Conservation (phyloP, 2,329 filamentous ascomycete species). For the Ascochyta lentis region DNA sequence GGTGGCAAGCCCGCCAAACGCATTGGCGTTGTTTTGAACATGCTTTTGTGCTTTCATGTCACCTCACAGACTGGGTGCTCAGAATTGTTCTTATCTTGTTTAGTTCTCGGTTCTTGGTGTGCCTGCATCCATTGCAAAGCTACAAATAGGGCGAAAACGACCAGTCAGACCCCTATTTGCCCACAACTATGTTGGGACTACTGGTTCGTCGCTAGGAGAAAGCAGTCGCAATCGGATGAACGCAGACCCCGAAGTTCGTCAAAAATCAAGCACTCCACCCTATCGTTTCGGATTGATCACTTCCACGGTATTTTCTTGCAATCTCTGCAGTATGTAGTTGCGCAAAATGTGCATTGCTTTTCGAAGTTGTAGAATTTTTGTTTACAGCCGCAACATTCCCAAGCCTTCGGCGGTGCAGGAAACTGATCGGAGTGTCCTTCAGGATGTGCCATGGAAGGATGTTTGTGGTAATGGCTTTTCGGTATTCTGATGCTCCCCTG, state of each 20-base stretch:
- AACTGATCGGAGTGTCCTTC: conserved; percentile 11
- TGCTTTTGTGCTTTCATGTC: background rate
- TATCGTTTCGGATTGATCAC: background rate
- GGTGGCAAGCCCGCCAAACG: conserved; percentile 40
- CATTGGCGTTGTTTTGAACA: conserved; percentile 29
- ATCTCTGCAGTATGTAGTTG: conserved; percentile 13
- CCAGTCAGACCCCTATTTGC: background rate
- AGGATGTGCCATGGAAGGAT: background rate
- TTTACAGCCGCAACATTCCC: conserved; percentile 16
- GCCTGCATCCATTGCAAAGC: background rate
- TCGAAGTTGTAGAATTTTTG: conserved; percentile 14
- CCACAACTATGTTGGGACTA: background rate
- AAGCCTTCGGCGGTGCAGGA: conserved; percentile 12
- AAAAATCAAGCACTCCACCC: background rate
- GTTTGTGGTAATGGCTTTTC: background rate
- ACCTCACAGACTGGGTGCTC: background rate
- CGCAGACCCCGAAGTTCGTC: background rate
- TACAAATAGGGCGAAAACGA: background rate
- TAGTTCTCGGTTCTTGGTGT: background rate
- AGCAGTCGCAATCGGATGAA: background rate
- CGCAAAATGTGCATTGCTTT: conserved; percentile 13
- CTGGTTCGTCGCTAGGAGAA: background rate
- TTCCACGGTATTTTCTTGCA: conserved; percentile 16
- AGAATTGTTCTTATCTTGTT: background rate
- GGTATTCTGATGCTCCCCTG: background rate